A percentile compares a stretch with the other conserved stretches of the same genome.
These are phyloP conservation scores for Malania oleifera DNA, from an alignment of 164 flowering plant genomes.

Conservation along the genomic window DNA sequence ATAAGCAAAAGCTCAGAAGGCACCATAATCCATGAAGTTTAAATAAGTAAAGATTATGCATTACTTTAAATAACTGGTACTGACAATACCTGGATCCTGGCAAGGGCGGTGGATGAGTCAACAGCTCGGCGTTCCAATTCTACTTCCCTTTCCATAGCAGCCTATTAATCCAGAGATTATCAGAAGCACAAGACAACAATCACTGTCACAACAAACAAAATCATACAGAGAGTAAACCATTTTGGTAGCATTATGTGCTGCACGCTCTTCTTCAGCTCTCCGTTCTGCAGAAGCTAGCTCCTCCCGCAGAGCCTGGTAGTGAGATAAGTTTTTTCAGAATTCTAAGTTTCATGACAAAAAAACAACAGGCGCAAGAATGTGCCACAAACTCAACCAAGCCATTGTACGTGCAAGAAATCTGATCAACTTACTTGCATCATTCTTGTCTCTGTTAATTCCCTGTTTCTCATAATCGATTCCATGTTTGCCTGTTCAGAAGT, in stretches of 20 bases:
- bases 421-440: conserved; percentile 78
- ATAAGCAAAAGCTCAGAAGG: no score
- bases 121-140: conserved; percentile 88
- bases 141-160: conserved; percentile 95
- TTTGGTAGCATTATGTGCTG: conserved; percentile 91
- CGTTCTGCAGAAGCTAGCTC: conserved; percentile 87
- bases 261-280: conserved; percentile 90
- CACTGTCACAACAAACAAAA: background rate
- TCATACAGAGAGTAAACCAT: conserved; percentile 47
- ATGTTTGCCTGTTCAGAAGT: conserved; percentile 62
- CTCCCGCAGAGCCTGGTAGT: conserved; percentile 78
- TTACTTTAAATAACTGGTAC: background rate
- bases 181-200: conserved; percentile 1
- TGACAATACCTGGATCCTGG: conserved; percentile 75
- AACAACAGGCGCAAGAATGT: background rate
- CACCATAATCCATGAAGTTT: background rate
- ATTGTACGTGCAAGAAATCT: background rate
- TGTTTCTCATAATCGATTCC: conserved; percentile 88
- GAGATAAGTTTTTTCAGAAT: conserved; percentile 2
- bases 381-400: conserved; percentile 1
- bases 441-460: conserved; percentile 92
- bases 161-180: conserved; percentile 38
- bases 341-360: conserved; percentile 7
- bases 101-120: conserved; percentile 87
- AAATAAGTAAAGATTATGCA: background rate